Evolutionary conservation across 2,329 filamentous ascomycete species (phyloP), one percentile per base, ranked within the genome.

Genomic region (Hirsutella minnesotensis): DNA sequence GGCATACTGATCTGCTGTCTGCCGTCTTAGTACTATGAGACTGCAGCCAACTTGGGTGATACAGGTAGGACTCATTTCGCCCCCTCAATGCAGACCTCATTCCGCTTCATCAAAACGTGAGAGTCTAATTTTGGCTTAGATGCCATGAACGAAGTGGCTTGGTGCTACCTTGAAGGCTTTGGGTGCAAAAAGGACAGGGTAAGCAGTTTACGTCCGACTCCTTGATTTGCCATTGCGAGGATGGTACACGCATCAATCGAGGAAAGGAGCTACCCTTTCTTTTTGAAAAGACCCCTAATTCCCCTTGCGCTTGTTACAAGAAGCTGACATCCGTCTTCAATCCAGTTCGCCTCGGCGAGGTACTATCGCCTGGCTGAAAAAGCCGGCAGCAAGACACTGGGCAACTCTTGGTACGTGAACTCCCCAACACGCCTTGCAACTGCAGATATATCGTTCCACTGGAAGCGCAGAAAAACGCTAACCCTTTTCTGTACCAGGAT

Each of bases 121-220:
- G 37, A 30, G 24, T 27, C 24, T 27, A 12, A 45, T 22, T 27
- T 36, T 45, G 16, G 48, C 10, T 35, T 53, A 80, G 92, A 98
- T 67, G 92, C 89, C 45, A 95, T 96, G 89, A 95, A 95, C 59
- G 90, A 96, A 64, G 83, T 83, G 42, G 92, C 81, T 30, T 94
- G 88, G 87, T 98, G 92, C 68, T 96, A 92, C 71, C 64, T 94
- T 22, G 84, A 95, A 59, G 92, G 92, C n/a, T 95, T 94, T 64
- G 92, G 92, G 29, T 90, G 88, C 57, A 92, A 88, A 63, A 98
- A 96, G 64, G 89, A 98, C 70, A 96, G 95, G 85, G 90, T 95
- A 73, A 12, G 29, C 29, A 27, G 24, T 27, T 27, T 7, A 27
- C 24, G 7, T 27, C 12, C 24, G 12, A 12, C 24, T 27, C 7